Conservation (phyloP, 2,329 filamentous ascomycete species). For the Ophiostoma fasciatum region DNA sequence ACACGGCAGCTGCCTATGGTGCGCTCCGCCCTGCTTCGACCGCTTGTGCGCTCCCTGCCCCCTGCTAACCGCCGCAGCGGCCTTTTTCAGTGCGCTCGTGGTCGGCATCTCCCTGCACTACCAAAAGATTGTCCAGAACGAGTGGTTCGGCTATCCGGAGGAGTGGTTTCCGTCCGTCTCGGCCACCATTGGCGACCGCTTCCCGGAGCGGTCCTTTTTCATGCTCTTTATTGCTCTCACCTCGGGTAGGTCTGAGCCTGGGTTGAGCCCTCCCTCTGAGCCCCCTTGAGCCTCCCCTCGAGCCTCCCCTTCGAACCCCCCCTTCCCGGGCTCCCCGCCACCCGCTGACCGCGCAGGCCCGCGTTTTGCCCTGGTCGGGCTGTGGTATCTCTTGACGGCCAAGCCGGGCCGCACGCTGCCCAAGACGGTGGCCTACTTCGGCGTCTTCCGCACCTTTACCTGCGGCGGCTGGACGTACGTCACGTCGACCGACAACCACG, state of each 20-base stretch:
- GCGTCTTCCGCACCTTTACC: constrained; percentile 76
- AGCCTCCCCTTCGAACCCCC: too few relatives aligned
- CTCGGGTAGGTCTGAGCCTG: constrained; percentile 43
- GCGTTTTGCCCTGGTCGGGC: constrained; percentile 73
- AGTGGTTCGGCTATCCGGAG: constrained; percentile 84
- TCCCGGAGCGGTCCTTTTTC: constrained; percentile 92
- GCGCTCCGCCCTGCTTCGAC: constrained; percentile 15
- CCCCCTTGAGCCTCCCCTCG: too few relatives aligned
- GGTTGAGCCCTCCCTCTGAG: too few relatives aligned
- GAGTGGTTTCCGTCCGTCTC: constrained; percentile 97
- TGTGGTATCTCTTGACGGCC: constrained; percentile 84
- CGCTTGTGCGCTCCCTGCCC: too few relatives aligned
- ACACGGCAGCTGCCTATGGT: constrained; percentile 76
- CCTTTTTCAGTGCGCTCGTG: constrained; percentile 74
- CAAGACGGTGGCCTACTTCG: constrained; percentile 65
- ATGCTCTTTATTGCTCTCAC: constrained; percentile 96
- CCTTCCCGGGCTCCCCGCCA: background rate
- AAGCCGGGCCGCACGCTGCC: constrained; percentile 61
- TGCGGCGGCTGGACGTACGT: constrained; percentile 98
- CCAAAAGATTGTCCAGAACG: constrained; percentile 94
- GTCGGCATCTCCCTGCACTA: constrained; percentile 77
- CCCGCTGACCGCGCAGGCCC: constrained; percentile 41
- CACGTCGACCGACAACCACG: constrained; percentile 93
- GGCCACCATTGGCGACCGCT: constrained; percentile 91
- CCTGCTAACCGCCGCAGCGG: constrained; percentile 35